These are phyloP conservation scores for Hypoxylon sp. DNA, from an alignment of 2,329 filamentous ascomycete genomes.

Conservation along the genomic window DNA sequence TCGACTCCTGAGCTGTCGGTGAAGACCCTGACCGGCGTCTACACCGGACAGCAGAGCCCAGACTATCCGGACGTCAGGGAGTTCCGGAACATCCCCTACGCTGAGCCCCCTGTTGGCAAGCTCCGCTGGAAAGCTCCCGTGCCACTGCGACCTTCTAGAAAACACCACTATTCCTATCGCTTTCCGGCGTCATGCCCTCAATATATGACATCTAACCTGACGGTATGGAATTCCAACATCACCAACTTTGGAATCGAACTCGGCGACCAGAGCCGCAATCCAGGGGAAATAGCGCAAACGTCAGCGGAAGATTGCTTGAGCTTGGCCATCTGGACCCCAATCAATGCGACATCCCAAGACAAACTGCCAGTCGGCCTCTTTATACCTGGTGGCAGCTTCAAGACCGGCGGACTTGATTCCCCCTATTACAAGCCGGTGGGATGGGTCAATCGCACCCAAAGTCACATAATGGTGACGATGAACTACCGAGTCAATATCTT, in stretches of 20 bases:
- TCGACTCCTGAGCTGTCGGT: slow-evolving; percentile 34
- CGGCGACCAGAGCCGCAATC: slow-evolving; percentile 30
- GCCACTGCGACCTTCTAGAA: slow-evolving; percentile 36
- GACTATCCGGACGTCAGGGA: slow-evolving; percentile 38
- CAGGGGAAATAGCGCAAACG: slow-evolving; percentile 40
- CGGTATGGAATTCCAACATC: slow-evolving; percentile 41
- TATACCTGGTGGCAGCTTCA: slow-evolving; percentile 41
- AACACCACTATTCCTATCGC: slow-evolving; percentile 35
- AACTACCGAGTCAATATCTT: slow-evolving; percentile 51
- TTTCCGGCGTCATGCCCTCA: slow-evolving; percentile 45
- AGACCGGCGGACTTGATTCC: slow-evolving; percentile 33
- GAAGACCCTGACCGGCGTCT: slow-evolving; percentile 33
- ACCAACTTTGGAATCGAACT: slow-evolving; percentile 36
- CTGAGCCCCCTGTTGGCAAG: slow-evolving; percentile 61
- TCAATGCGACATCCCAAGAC: slow-evolving; percentile 29
- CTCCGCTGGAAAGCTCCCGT: slow-evolving; percentile 55
- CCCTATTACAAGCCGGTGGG: slow-evolving; percentile 39
- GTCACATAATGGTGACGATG: slow-evolving; percentile 45
- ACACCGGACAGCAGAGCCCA: slow-evolving; percentile 35
- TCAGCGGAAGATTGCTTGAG: slow-evolving; percentile 48
- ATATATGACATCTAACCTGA: slow-evolving; percentile 40
- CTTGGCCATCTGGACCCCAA: slow-evolving; percentile 47
- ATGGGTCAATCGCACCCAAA: slow-evolving; percentile 40
- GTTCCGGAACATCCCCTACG: slow-evolving; percentile 59
- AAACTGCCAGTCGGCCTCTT: slow-evolving; percentile 41